Base-by-base conservation (phyloP, 1,139 yeast genomes). In the Yamadazyma diddensiae region DNA sequence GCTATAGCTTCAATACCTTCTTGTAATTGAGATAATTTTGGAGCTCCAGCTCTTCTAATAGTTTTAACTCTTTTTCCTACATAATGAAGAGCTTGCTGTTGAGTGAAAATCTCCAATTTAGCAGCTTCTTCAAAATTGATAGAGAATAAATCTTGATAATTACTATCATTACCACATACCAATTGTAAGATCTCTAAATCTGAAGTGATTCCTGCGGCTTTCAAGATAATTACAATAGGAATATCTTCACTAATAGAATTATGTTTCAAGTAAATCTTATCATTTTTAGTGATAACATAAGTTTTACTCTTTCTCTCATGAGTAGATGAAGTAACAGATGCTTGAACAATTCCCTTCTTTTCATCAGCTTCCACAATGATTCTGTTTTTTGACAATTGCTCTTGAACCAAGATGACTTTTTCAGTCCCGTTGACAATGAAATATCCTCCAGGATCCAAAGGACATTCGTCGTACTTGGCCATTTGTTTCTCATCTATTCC, bases 1-100 rank as follows among this genome's bases (percentile, higher is more conserved):
- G 98, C 97, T 39, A 92, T 77, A 1, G 97, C 97, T 59, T 92
- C 98, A 33, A 92, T 78, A 67, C 98, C 99, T 60, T 92, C 99
- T 61, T 92, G 97, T 31, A 84, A 58, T 33, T 78, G 74, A 1
- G 94, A 65, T 34, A 92, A 68, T 53, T 85, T 85, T 15, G 95
- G 94, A 2, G 87, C 79, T 37, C 83, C 83, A 18, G 84, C 76
- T 56, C 96, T 77, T 70, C 97, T 79, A 47, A 87, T 79, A 3
- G 97, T 90, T 50, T 90, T 88, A 24, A 92, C 97, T 52, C 90
- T 79, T 39, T 84, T 72, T 27, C 99, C 99, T 35, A 92, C 76
- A 51, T 82, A 92, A 52, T 84, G 87, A 36, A 94, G 71, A 1
- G 98, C 97, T 57, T 94, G 97, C 37, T 82, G 88, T 57, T 92